Evolutionary conservation across 257 asterid genomes (phyloP), one percentile per base, ranked within the genome.

Genomic region (Jacaranda copaia): DNA sequence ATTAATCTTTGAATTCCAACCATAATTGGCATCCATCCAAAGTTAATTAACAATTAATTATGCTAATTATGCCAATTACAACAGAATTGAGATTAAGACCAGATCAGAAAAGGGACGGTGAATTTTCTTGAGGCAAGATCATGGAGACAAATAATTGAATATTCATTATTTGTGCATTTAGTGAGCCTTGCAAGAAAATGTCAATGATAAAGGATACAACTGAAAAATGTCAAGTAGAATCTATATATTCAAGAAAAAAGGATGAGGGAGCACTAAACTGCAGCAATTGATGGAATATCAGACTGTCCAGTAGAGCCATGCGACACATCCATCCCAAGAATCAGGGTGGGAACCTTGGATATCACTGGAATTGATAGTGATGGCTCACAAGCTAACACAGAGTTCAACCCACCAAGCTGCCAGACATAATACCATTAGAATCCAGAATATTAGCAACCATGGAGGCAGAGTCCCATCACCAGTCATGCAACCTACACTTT

Each of bases 281-380:
- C 98, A 74, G 98, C 98, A 87, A 94, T 92, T 36, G 98, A 94
- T 3, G 98, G 98, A 35, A 92, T 46, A 81, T 94, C 98, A 38
- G 97, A 92, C 80, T 88, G 96, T 71, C 99, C 99, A 35, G 99
- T 98, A 45, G 99, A 94, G 61, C 98, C 99, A 68, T 94, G 99
- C 0, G 98, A 92, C 6, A 94, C 99, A 56, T 94, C 99, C 99
- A 94, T 94, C 51, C 99, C 99, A 65, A 94, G 87, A 76, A 94
- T 91, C 16, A 94, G 73, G 20, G 99, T 92, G 13, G 99, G 98
- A 68, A 70, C 78, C 79, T 89, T 92, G 0, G 99, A 92, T 40
- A 94, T 86, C 79, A 88, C 0, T 3, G 97, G 97, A 5, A 94
- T 57, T 3, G 96, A 84, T 56, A 91, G 91, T 14, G 85, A 74